These are phyloP conservation scores for Tolypocladium endophyticum DNA, from an alignment of 2,329 filamentous ascomycete genomes.

Conservation along the genomic window DNA sequence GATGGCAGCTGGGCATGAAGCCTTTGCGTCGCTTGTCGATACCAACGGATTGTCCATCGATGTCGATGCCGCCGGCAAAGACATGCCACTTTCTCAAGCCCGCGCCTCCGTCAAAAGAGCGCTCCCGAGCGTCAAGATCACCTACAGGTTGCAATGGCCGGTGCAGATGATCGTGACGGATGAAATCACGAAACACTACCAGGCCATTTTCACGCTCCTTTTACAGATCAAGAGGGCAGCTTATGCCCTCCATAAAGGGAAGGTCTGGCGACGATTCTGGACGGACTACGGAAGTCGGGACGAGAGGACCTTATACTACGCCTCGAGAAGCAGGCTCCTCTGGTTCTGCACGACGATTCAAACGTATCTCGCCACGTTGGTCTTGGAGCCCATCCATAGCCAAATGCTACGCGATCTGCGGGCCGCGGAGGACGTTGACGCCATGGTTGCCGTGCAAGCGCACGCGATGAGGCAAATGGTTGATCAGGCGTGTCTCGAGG, in stretches of 20 bases:
- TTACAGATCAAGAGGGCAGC: conserved; percentile 67
- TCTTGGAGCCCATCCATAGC: conserved; percentile 50
- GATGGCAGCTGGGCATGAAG: conserved; percentile 65
- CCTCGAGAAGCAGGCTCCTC: conserved; percentile 56
- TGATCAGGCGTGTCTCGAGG: conserved; percentile 59
- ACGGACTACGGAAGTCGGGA: conserved; percentile 23
- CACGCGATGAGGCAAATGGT: conserved; percentile 52
- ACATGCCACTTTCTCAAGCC: conserved; percentile 32
- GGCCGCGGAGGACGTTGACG: conserved; percentile 62
- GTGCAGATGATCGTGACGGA: conserved; percentile 63
- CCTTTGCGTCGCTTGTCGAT: conserved; percentile 52
- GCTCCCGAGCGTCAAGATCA: conserved; percentile 52
- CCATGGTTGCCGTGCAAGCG: conserved; percentile 64
- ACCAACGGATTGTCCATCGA: conserved; percentile 51
- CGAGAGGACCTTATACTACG: conserved; percentile 42
- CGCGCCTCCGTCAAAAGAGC: conserved; percentile 45
- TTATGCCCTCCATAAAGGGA: conserved; percentile 50
- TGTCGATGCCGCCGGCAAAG: conserved; percentile 29
- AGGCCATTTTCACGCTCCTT: conserved; percentile 62
- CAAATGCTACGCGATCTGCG: conserved; percentile 48
- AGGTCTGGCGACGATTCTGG: conserved; percentile 30
- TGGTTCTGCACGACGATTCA: conserved; percentile 71
- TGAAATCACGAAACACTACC: conserved; percentile 54
- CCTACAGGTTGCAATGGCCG: conserved; percentile 58
- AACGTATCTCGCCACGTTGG: conserved; percentile 64